Evolutionary conservation across 768 basidiomycete species (phyloP), one percentile per base, ranked within the genome.

Genomic region (Boletus patriciae): DNA sequence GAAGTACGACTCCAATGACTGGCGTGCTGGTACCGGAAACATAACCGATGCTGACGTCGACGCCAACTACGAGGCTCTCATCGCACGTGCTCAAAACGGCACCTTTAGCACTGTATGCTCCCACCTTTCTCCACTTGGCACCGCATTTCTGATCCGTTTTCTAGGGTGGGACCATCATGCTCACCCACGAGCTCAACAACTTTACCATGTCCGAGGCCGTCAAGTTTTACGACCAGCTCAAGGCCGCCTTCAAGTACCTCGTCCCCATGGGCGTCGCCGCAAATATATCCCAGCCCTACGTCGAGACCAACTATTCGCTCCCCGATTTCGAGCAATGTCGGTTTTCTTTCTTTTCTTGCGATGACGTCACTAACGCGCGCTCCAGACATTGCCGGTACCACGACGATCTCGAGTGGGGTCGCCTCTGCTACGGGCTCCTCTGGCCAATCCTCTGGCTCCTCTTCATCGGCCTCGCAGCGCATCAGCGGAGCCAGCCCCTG

Each of bases 1-100:
- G 91, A 69, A 76, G 62, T 83, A 79, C 57, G 85, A 88, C 63
- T 80, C 84, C n/a, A 74, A 78, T 38, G 90, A 94, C 70, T 92
- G 89, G 89, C 80, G 83, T 66, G 81, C 79, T 25, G 80, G 83
- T 6, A 76, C 75, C 2, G 78, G 75, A 4, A 72, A 72, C 36
- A 61, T 79, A 43, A 80, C 78, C 10, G 68, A 70, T 2, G 77
- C 77, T 27, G 69, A 77, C 31, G 76, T 87, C 18, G 77, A 83
- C 48, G 64, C 68, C 46, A 81, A 83, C 61, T 89, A 89, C 63
- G 67, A 83, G 50, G 59, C 51, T 9, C 78, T 91, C 68, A 73
- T 88, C 29, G 47, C 75, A 23, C 72, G 73, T 19, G 81, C 81
- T 6, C 62, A 70, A 25, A 76, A 69, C 27, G 82, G 82, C 18